A percentile compares a stretch with the other conserved stretches of the same genome.
These are phyloP conservation scores for Nevesoporus exiguus DNA, from an alignment of 768 basidiomycete species.

Conservation along the genomic window DNA sequence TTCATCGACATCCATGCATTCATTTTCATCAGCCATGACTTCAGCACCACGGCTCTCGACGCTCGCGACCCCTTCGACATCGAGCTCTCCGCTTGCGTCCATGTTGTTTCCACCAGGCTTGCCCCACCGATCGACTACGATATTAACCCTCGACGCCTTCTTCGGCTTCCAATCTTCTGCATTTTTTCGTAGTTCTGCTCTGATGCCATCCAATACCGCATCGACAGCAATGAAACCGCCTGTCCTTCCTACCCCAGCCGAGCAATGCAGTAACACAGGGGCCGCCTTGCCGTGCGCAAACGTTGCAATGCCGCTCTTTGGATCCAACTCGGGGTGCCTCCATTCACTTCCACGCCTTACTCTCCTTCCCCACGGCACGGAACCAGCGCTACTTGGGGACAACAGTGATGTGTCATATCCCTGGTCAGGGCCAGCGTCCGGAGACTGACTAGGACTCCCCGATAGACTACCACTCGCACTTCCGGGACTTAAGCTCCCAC, in stretches of 20 bases:
- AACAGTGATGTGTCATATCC: conserved; percentile 6
- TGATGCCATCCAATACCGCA: conserved; percentile 74
- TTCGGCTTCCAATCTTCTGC: conserved; percentile 21
- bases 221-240: conserved; percentile 92
- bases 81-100: conserved; percentile 1
- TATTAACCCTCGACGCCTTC: background rate
- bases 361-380: background rate
- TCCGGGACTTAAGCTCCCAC: conserved; percentile 21
- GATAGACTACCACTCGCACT: conserved; percentile 14
- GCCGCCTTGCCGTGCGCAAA: conserved; percentile 44
- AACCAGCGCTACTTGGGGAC: conserved; percentile 17
- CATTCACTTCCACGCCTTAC: conserved; percentile 21
- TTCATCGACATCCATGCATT: conserved; percentile 30
- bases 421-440: conserved; percentile 7
- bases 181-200: conserved; percentile 49
- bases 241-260: conserved; percentile 92
- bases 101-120: background rate
- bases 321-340: conserved; percentile 45
- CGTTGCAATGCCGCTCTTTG: conserved; percentile 51
- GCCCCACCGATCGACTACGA: background rate
- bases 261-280: conserved; percentile 83
- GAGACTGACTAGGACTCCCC: conserved; percentile 19
- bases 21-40: conserved; percentile 3
- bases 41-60: conserved; percentile 2
- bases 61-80: conserved; percentile 2